Base-by-base conservation (phyloP, 2,329 filamentous ascomycete species). In the Gnomoniopsis sp. region DNA sequence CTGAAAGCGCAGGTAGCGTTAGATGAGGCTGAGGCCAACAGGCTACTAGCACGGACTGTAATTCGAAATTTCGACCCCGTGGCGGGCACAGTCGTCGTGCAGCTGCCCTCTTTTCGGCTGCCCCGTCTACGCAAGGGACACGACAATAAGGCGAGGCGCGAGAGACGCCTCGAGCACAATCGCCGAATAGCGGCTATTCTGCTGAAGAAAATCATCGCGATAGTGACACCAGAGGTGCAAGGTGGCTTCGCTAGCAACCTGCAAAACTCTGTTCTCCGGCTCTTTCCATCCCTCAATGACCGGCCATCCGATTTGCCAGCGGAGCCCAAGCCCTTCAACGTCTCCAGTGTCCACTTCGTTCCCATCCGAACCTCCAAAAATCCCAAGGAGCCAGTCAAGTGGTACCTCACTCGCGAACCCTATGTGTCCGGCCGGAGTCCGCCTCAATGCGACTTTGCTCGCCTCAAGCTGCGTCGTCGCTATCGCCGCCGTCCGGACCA, bases 21-120 rank as follows among this genome's bases (percentile, higher is more conserved):
- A 1, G 75, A 83, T 52, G 82, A 83, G 38, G 72, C 75, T 2
- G 75, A 83, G 58, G 87, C 85, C 0, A 74, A 83, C 21, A 67
- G 76, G 8, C 73, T 89, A 7, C 75, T 91, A n/a, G 56, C 72
- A 17, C 70, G 73, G 36, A 75, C 78, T 46, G 70, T 84, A 15
- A 72, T 83, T 3, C 74, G 74, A 50, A 74, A 77, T 19, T 77
- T 81, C 22, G 74, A 79, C 56, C 70, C 77, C 3, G 79, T 78
- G 46, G 71, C 72, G 0, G 83, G 83, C 2, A 82, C 79, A 0
- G 65, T 78, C 3, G 67, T 78, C 12, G 71, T 80, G 1, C 73
- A 79, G 36, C 70, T 84, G 6, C 81, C 81, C 0, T 62, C 67
- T 0, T 65, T 78, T 6, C 52, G 55, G 2, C 50, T 67, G 0